These are phyloP conservation scores for Thraustotheca clavata DNA, from an alignment of 352 stramenopile genomes.

Conservation along the genomic window DNA sequence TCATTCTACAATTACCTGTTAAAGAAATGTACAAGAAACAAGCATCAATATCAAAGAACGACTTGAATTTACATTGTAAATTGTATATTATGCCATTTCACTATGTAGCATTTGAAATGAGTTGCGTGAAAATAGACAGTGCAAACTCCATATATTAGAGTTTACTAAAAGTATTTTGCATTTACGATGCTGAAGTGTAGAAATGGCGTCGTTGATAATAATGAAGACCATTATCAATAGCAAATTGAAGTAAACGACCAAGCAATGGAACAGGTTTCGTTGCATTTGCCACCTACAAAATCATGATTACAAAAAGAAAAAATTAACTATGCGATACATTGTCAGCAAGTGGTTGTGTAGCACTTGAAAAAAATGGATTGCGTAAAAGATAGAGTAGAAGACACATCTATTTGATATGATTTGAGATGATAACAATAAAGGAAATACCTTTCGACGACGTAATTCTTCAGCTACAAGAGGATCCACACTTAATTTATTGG, in stretches of 20 bases:
- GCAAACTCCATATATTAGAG: no score
- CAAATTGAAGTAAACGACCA: slow-evolving; percentile 63
- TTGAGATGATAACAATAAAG: background rate
- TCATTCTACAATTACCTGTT: no score
- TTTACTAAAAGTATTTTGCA: background rate
- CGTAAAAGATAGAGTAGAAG: slow-evolving; percentile 77
- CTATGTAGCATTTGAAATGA: no score
- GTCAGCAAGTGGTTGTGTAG: slow-evolving; percentile 57
- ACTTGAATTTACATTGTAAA: no score
- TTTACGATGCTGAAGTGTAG: slow-evolving; percentile 79
- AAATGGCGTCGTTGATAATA: slow-evolving; percentile 87
- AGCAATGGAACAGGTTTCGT: slow-evolving; percentile 58
- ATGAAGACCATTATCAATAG: slow-evolving; percentile 52
- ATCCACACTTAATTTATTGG: background rate
- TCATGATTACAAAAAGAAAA: background rate
- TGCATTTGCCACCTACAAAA: slow-evolving; percentile 37
- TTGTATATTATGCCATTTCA: no score
- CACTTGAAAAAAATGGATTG: slow-evolving; percentile 56
- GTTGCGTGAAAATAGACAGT: no score
- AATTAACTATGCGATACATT: slow-evolving; percentile 33
- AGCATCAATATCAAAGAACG: no score
- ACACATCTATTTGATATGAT: slow-evolving; percentile 68
- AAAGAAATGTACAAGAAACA: no score
- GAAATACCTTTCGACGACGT: slow-evolving; percentile 14
- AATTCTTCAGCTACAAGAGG: slow-evolving; percentile 9